These are phyloP conservation scores for Ceratocystis albifundus DNA, from an alignment of 2,329 filamentous ascomycete species.

Conservation along the genomic window DNA sequence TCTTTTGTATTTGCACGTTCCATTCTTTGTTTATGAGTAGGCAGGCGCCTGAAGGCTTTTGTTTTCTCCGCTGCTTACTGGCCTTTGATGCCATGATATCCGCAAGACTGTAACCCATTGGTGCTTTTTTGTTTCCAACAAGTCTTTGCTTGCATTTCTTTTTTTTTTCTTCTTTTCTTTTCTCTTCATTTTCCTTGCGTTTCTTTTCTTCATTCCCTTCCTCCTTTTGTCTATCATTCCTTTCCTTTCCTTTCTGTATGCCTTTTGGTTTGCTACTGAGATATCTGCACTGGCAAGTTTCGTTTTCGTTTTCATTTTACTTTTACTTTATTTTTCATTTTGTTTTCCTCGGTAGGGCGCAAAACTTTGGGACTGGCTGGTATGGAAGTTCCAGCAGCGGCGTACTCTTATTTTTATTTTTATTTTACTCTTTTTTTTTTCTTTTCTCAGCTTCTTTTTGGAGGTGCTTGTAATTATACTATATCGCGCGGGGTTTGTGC, in stretches of 20 bases:
- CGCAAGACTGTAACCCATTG: not conserved
- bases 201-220: not conserved
- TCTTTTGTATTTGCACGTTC: not conserved
- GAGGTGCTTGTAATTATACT: not conserved
- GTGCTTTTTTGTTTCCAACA: not conserved
- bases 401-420: not conserved
- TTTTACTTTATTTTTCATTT: not conserved
- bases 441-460: not conserved
- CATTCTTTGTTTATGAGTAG: not conserved
- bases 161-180: not conserved
- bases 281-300: conserved; percentile 16
- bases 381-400: not conserved
- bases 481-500: not conserved
- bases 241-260: not conserved
- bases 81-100: not conserved
- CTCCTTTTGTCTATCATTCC: conserved; percentile 13
- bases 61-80: not conserved
- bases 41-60: not conserved
- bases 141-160: not conserved
- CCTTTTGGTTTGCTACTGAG: not conserved
- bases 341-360: not conserved
- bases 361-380: not conserved
- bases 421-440: not conserved
- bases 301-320: not conserved
- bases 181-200: not conserved